Evolutionary conservation across 495 filamentous ascomycete genomes (phyloP), one percentile per base, ranked within the genome.

Genomic region (Aspergillus ostianus): DNA sequence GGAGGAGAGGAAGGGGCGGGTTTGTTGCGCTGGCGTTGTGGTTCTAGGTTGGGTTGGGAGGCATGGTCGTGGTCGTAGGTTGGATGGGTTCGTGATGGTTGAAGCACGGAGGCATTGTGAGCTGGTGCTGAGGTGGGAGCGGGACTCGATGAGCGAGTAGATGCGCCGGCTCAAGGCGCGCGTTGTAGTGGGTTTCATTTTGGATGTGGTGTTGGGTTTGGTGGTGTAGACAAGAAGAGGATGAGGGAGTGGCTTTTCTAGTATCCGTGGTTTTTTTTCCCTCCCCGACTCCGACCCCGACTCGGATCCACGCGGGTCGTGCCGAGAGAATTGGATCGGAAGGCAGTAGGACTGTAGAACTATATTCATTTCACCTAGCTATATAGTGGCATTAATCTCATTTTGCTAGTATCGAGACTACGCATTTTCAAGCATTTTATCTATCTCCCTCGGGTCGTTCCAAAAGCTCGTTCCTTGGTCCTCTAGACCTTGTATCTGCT

Each of bases 1-100:
- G 32, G 73, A 71, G 47, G 77, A 69, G 62, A 78, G 65, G 12
- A 70, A 70, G 18, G 71, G 64, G 52, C 73, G 74, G 26, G 59
- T 56, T 29, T 10, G 45, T 46, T 48, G 29, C 30, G 47, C 30
- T 63, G 56, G 19, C 53, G 51, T 36, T 62, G 51, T 51, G 57
- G 51, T 50, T 54, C 32, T 49, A 47, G 32, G 60, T 41, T 49
- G 47, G 47, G n/a, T 19, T 32, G 45, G 41, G 51, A 18, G 7
- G 19, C 15, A 7, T 53, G 36, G 27, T 46, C 17, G n/a, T 18
- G 23, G 23, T 26, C 23, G 23, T 26, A 26, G 23, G 23, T 26
- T 26, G 4, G 23, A 26, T 46, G 52, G 15, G 51, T 6, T 55
- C 18, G 19, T 41, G 30, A 15, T 13, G 36, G 13, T 41, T 58